Conservation (phyloP, 306 rosid species). For the Dalbergia cultrata region DNA sequence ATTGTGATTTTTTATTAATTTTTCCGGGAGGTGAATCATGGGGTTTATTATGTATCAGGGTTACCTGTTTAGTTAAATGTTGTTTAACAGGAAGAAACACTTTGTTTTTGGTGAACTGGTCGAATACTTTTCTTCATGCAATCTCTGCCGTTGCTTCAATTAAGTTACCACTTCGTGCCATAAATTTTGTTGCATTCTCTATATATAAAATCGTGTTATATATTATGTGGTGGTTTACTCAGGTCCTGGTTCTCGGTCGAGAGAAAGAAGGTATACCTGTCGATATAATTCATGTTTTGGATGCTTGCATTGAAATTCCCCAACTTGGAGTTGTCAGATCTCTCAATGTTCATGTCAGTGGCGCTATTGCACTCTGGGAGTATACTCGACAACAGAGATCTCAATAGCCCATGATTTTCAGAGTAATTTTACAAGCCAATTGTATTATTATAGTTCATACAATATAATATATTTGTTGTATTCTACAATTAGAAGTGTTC, state of each 20-base stretch:
- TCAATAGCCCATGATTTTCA: slow-evolving; percentile 45
- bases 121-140: slow-evolving; percentile 5
- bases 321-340: slow-evolving; percentile 96
- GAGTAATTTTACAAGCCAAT: slow-evolving; percentile 25
- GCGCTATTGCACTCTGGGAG: slow-evolving; percentile 98
- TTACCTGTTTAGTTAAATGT: background rate
- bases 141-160: slow-evolving; percentile 21
- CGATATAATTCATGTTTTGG: slow-evolving; percentile 87
- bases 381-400: slow-evolving; percentile 93
- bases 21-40: background rate
- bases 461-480: slow-evolving; percentile 38
- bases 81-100: too few relatives aligned
- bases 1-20: background rate
- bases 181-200: background rate
- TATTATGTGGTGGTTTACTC: slow-evolving; percentile 44
- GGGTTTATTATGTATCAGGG: background rate
- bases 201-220: background rate
- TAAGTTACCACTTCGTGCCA: slow-evolving; percentile 4
- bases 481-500: slow-evolving; percentile 23
- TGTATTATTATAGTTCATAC: background rate
- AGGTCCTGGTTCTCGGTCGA: slow-evolving; percentile 95
- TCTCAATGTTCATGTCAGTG: slow-evolving; percentile 97
- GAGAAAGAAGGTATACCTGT: slow-evolving; percentile 98
- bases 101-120: background rate
- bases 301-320: slow-evolving; percentile 92